Base-by-base conservation (phyloP, 2,329 filamentous ascomycete genomes). In the Neocatenulostroma microsporum region DNA sequence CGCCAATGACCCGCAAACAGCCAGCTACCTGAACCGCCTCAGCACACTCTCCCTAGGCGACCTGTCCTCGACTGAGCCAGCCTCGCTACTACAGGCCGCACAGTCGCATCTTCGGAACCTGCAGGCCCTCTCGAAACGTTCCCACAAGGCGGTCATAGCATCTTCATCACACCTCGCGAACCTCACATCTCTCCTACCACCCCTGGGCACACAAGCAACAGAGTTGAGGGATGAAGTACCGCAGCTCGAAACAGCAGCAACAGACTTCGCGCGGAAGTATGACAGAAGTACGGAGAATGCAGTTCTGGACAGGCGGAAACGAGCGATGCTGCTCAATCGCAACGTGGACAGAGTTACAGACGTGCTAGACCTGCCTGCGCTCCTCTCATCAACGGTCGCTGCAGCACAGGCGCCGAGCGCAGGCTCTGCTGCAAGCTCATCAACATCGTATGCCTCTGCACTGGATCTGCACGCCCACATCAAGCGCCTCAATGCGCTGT, bases 391-490 rank as follows among this genome's bases (percentile, higher is more conserved):
- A 2, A 81, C 88, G 30, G 81, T 88, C 39, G 70, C 70, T 18
- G 63, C 70, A n/a, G 64, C 63, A n/a, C 56, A 57, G 24, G 45
- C 46, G 20, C 57, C 63, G 2, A 48, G 62, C 3, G 69, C 77
- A 3, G 57, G 60, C 5, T 46, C 64, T 2, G 69, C 76, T 4
- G 58, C 60, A 15, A 53, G 62, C 5, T 56, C 63, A 5, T 73
- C 68, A 8, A 55, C 52, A 12, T 93, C 86, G 49, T 94, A 95
- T 66, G 81, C 87, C 2, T 84, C 86, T 0, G 88, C 88, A 0
- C 70, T 98, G 21, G 91, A 98, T 60, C 72, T 98, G 2, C 83
- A 94, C 56, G 82, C 84, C n/a, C 91, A 96, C 58, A 91, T 95
- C 56, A 84, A 85, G 49, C 78, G 91, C 6, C 70, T 98, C 5